Conservation (phyloP, 2,329 filamentous ascomycete species). For the Pseudogymnoascus verrucosus region DNA sequence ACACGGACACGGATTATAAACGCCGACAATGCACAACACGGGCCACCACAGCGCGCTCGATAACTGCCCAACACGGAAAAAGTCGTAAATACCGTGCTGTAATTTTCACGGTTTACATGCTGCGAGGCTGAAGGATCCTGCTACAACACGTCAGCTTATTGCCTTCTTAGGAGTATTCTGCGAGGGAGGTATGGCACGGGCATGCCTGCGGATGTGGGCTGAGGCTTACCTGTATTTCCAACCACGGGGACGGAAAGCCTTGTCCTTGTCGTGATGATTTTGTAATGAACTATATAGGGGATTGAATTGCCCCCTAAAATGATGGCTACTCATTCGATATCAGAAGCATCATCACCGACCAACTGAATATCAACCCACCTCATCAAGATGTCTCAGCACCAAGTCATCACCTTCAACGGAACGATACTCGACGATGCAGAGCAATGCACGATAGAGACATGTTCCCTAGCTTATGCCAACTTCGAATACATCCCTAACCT, state of each 20-base stretch:
- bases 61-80: background rate
- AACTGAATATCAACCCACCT: background rate
- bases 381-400: background rate
- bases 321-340: background rate
- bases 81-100: background rate
- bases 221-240: slow-evolving; percentile 1
- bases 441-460: slow-evolving; percentile 15
- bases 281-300: background rate
- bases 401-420: background rate
- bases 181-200: background rate
- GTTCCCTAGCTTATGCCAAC: slow-evolving; percentile 12
- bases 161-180: background rate
- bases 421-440: background rate
- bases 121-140: slow-evolving; percentile 3
- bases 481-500: slow-evolving; percentile 41
- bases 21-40: background rate
- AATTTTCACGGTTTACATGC: background rate
- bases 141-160: background rate
- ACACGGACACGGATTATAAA: background rate
- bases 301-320: background rate
- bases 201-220: background rate
- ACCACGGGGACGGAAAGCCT: background rate
- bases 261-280: background rate
- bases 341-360: background rate
- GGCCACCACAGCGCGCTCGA: background rate